Conservation (phyloP, 2,329 filamentous ascomycete genomes). For the Biscogniauxia mediterranea region DNA sequence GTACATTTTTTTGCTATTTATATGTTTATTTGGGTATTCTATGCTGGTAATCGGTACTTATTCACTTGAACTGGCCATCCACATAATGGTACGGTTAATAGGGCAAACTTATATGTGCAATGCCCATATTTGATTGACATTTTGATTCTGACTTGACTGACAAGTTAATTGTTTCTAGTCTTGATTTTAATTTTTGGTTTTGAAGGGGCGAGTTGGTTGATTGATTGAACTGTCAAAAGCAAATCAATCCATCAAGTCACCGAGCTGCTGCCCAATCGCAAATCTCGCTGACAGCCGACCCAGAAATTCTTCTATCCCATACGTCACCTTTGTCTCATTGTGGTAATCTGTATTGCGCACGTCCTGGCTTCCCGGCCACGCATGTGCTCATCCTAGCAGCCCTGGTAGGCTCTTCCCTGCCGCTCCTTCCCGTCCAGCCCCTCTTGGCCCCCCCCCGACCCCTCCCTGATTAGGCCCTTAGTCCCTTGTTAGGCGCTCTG, state of each 20-base stretch:
- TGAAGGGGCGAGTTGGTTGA: neutral
- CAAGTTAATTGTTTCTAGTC: too few relatives aligned
- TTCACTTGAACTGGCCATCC: too few relatives aligned
- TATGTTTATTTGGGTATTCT: too few relatives aligned
- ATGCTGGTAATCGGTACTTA: too few relatives aligned
- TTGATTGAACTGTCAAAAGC: neutral
- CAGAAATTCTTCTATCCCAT: neutral
- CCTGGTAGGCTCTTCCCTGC: neutral
- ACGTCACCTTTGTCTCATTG: neutral
- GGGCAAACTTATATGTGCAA: too few relatives aligned
- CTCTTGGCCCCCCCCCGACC: neutral
- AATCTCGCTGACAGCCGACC: too few relatives aligned
- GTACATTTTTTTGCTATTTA: too few relatives aligned
- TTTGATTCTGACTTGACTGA: too few relatives aligned
- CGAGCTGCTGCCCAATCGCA: neutral
- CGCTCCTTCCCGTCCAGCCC: neutral
- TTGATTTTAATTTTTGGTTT: too few relatives aligned
- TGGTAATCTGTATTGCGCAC: neutral
- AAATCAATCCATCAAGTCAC: neutral
- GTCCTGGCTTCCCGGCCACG: neutral
- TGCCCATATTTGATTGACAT: too few relatives aligned
- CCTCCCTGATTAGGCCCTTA: neutral
- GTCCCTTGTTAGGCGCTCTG: neutral
- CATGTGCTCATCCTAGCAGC: neutral
- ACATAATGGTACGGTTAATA: too few relatives aligned